Percentiles rank a stretch among this genome's conserved stretches.
phyloP scores from a whole-genome alignment of 306 rosid species.

The Lotus japonicus region DNA sequence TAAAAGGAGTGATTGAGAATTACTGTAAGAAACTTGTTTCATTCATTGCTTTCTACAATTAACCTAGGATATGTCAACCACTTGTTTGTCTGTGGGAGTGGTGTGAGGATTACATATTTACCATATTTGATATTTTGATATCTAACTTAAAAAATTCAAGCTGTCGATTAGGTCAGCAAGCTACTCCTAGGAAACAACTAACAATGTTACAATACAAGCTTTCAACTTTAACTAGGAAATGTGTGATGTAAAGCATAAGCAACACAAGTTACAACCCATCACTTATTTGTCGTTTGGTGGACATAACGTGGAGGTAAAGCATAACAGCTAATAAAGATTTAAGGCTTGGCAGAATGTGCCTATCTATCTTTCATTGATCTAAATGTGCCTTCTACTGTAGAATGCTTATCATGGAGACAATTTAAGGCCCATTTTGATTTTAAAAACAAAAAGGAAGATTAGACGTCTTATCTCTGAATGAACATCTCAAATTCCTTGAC shows the following conservation, averaged over 20 bases:
- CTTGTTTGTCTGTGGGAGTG: background rate
- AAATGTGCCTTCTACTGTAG: too few relatives aligned
- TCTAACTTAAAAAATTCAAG: background rate
- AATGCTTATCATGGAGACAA: too few relatives aligned
- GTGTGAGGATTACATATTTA: background rate
- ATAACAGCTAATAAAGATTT: too few relatives aligned
- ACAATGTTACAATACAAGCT: background rate
- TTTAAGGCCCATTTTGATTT: too few relatives aligned
- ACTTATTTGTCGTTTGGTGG: too few relatives aligned
- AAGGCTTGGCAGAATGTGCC: too few relatives aligned
- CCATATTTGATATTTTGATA: too few relatives aligned
- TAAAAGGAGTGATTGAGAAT: background rate
- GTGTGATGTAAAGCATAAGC: background rate
- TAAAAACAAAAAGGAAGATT: too few relatives aligned
- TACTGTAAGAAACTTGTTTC: background rate
- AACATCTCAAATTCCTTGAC: too few relatives aligned
- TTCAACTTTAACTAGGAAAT: too few relatives aligned
- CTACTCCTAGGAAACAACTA: background rate
- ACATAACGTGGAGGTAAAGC: background rate
- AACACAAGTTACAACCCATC: background rate
- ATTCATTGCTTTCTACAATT: background rate
- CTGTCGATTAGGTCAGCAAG: background rate
- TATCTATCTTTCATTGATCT: too few relatives aligned
- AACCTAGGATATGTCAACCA: background rate
- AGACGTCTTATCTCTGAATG: too few relatives aligned